A percentile compares a stretch with the other conserved stretches of the same genome.
Conservation (phyloP, 2,329 filamentous ascomycete species). For the Neofusicoccum sp. region DNA sequence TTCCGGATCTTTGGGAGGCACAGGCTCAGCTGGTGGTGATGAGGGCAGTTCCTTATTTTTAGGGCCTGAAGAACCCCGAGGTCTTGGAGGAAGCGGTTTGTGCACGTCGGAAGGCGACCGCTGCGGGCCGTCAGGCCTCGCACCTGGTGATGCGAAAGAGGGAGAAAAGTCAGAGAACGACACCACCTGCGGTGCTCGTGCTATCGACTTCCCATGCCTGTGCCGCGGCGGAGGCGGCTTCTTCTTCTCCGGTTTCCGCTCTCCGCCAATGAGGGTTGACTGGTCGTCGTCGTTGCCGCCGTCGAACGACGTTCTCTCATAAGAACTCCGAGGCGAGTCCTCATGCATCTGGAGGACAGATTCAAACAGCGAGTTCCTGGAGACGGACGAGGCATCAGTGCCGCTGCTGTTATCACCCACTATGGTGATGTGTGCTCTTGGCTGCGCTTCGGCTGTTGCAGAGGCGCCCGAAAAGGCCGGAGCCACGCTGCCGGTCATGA, state of each 20-base stretch:
- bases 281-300: conserved; percentile 43
- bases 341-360: conserved; percentile 41
- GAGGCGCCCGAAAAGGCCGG: background rate
- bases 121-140: conserved; percentile 26
- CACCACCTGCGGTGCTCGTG: conserved; percentile 45
- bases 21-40: conserved; percentile 15
- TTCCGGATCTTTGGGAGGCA: conserved; percentile 12
- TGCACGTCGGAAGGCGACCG: conserved; percentile 51
- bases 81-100: conserved; percentile 61
- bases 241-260: conserved; percentile 52
- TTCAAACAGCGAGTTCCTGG: conserved; percentile 60
- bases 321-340: conserved; percentile 59
- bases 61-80: conserved; percentile 24
- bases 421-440: conserved; percentile 21
- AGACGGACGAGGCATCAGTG: conserved; percentile 59
- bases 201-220: conserved; percentile 65
- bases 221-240: conserved; percentile 69
- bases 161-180: conserved; percentile 34
- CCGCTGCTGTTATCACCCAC: conserved; percentile 50
- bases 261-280: conserved; percentile 26
- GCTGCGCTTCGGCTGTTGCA: background rate
- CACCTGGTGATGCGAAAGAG: conserved; percentile 22
- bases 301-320: conserved; percentile 56
- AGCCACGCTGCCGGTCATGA: conserved; percentile 68
- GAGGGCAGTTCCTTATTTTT: conserved; percentile 7